Evolutionary conservation across 1,284 basidiomycete species (phyloP), one percentile per base, ranked within the genome.

Genomic region (Rhodotorula glutinis): DNA sequence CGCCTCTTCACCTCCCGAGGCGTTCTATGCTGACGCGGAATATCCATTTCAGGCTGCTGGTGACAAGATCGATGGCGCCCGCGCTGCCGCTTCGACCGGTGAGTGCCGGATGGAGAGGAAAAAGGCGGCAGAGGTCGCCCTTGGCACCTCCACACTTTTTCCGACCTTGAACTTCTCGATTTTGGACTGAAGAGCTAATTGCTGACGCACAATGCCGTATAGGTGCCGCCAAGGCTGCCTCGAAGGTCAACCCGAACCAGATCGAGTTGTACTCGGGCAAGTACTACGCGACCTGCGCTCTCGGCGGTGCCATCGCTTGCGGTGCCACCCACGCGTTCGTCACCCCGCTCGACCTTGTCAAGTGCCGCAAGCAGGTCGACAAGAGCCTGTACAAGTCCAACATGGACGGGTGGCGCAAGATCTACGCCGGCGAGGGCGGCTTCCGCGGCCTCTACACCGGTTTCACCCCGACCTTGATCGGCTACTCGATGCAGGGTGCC

Each of bases 361-460:
- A 77, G 74, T 76, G 76, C 72, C 73, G 76, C 67, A 69, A 76
- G 71, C 76, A 76, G 69, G 76, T 77, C 44, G 74, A 77, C 75
- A 77, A 77, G 70, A 75, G 67, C 70, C 61, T 77, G 44, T 77
- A 77, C 73, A 73, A 75, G 67, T 66, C 67, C 58, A 77, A 77
- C 73, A 70, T 71, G 55, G 76, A 77, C 55, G 76, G 76, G 30
- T 77, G 76, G 76, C 65, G 63, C 57, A 77, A 77, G 73, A 77
- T 77, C 54, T 68, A 71, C 57, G 73, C 71, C 61, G 70, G 72
- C 59, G 75, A 74, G 60, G 74, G 76, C 49, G 76, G 76, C 57
- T 16, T 75, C 56, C 60, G 70, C n/a, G 76, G 74, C 63, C 75
- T 77, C 55, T 77, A 77, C 72, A 77, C 76, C 56, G 76, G 76